Conservation (phyloP, 148 eudicot genomes). For the Rheum nobile region DNA sequence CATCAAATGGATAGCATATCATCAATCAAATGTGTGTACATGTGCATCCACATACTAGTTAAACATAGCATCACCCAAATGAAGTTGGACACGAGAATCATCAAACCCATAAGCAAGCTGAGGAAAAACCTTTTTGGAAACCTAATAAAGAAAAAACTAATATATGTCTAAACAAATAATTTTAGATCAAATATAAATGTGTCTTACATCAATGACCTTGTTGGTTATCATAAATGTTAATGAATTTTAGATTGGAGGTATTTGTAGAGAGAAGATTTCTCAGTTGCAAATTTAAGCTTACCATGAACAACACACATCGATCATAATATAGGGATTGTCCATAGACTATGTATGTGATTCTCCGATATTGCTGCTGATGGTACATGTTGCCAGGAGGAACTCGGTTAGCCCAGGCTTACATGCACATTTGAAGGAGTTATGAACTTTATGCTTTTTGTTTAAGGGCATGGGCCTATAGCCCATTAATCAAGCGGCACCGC, state of each 20-base stretch:
- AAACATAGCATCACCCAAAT: conserved; percentile 81
- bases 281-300: background rate
- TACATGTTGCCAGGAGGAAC: background rate
- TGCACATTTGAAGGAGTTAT: background rate
- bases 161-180: background rate
- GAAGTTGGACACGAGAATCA: conserved; percentile 84
- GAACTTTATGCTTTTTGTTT: conserved; percentile 22
- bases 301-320: background rate
- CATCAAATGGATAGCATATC: conserved; percentile 71
- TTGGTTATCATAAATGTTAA: no score
- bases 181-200: background rate
- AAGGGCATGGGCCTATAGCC: conserved; percentile 50
- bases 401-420: background rate
- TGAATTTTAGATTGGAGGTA: no score
- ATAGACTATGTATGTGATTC: no score
- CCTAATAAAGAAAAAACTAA: conserved; percentile 29
- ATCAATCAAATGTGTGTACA: conserved; percentile 87
- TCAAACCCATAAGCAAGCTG: conserved; percentile 75
- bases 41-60: conserved; percentile 83
- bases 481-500: conserved; percentile 85
- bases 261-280: background rate
- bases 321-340: no score
- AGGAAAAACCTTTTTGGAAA: conserved; percentile 73
- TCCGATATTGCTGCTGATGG: background rate
- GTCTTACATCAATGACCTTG: conserved; percentile 92